These are phyloP conservation scores for Byssoonygena ceratinophila DNA, from an alignment of 2,329 filamentous ascomycete species.

Conservation along the genomic window DNA sequence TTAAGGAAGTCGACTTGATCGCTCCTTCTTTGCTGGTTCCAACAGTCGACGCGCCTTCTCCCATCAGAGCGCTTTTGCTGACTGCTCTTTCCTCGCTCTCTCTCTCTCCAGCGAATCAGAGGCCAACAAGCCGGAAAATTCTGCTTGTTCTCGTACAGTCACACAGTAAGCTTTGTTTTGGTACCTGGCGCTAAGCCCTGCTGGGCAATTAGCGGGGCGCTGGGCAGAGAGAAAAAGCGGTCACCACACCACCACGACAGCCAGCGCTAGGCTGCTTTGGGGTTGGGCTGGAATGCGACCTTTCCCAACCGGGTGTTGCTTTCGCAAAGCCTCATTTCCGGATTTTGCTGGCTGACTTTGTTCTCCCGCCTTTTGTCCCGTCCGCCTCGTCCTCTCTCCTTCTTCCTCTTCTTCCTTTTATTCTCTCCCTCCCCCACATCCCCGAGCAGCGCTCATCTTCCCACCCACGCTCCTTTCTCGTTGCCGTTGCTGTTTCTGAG, in stretches of 20 bases:
- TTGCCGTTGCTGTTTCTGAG: slow-evolving; percentile 8
- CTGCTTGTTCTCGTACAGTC: slow-evolving; percentile 1
- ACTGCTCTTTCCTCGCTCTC: no score
- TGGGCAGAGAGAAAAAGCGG: neutral
- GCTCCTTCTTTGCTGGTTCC: slow-evolving; percentile 8
- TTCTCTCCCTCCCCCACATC: neutral
- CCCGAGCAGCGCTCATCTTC: slow-evolving; percentile 13
- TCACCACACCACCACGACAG: neutral
- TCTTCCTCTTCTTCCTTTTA: neutral
- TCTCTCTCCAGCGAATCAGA: neutral
- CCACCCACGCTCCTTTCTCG: slow-evolving; percentile 6
- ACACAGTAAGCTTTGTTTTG: neutral
- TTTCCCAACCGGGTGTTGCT: neutral
- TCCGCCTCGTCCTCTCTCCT: neutral
- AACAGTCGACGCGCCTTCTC: neutral
- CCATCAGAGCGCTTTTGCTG: neutral
- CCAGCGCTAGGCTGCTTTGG: neutral
- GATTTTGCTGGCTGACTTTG: neutral
- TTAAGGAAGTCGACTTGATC: no score
- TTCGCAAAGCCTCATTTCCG: slow-evolving; percentile 12
- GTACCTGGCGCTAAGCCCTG: slow-evolving; percentile 8
- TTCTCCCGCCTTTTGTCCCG: neutral
- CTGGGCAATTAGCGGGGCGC: neutral
- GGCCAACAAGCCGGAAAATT: neutral
- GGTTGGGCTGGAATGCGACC: neutral